Base-by-base conservation (phyloP, 352 stramenopile species). In the Phytophthora pinifolia region DNA sequence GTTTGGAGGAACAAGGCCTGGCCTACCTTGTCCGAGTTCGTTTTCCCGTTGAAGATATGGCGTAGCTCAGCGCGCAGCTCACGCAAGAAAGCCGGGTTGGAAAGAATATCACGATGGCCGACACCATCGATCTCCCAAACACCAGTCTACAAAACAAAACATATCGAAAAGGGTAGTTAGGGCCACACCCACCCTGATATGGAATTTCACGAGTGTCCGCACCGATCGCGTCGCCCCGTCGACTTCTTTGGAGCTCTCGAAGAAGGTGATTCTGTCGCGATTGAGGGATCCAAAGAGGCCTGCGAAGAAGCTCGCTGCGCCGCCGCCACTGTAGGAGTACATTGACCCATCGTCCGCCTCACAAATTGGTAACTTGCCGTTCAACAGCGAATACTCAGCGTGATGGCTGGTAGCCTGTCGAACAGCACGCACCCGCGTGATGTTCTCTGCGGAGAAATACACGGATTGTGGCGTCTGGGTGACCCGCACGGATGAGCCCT, bases 41-140 rank as follows among this genome's bases (percentile, higher is more conserved):
- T 67, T 49, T 72, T 69, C 30, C 67, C 65, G 9, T 76, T 80
- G 35, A 93, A 93, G 12, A 89, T 62, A 35, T 86, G 72, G 32
- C 80, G 75, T 36, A 93, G 36, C 47, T 93, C 83, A 2, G 77
- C 72, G 1, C 82, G 79, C 5, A 93, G 59, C 49, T 93, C 83
- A 5, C 83, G 77, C 30, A 91, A 65, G 61, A 93, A 93, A 25
- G 74, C 62, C 9, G 77, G 65, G 53, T 84, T 82, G 3, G 77
- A 78, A 8, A 93, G 67, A 42, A 93, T 93, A 37, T 92, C 73
- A 30, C 83, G 81, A 43, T 93, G 83, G 0, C 73, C 60, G 0
- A 79, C 76, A 27, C 76, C 70, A 47, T 93, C 83, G 42, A 93
- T 76, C 65, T 93, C 83, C 83, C 83, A 93, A 27, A 93, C 79